Conservation (phyloP, 352 stramenopile species). For the Phytophthora hibernalis region DNA sequence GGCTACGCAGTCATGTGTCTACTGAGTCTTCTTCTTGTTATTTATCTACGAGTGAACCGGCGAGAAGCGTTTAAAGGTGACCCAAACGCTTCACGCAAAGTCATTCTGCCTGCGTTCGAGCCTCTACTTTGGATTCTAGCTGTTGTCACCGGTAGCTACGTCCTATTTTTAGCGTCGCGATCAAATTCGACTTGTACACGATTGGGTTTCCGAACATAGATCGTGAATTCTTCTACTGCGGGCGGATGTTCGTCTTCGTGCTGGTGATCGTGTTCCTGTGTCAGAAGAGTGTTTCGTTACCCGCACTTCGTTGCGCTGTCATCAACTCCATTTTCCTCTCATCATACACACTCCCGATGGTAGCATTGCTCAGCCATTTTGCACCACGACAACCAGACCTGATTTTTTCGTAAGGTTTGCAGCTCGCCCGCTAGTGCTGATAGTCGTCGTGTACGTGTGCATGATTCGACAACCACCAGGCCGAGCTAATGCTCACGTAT, state of each 20-base stretch:
- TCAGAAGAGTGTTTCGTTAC: constrained; percentile 61
- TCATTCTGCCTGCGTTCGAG: constrained; percentile 61
- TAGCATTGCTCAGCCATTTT: constrained; percentile 21
- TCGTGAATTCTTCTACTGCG: constrained; percentile 45
- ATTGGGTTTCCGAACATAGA: constrained; percentile 27
- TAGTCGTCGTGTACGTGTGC: constrained; percentile 39
- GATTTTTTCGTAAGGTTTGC: constrained; percentile 31
- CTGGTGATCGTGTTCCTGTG: constrained; percentile 52
- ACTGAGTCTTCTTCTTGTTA: constrained; percentile 36
- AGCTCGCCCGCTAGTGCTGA: constrained; percentile 23
- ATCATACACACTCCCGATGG: constrained; percentile 48
- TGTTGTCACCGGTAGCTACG: constrained; percentile 30
- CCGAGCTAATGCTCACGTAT: constrained; percentile 24
- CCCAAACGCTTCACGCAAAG: constrained; percentile 35
- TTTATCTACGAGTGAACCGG: constrained; percentile 43
- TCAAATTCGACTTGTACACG: constrained; percentile 35
- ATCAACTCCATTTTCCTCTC: constrained; percentile 43
- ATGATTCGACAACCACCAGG: constrained; percentile 28
- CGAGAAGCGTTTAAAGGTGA: constrained; percentile 45
- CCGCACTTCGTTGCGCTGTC: constrained; percentile 39
- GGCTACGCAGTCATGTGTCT: constrained; percentile 44
- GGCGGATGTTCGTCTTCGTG: constrained; percentile 55
- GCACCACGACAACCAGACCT: neutral
- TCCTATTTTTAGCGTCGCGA: constrained; percentile 48
- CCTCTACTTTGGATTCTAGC: constrained; percentile 51